A percentile compares a stretch with the other conserved stretches of the same genome.
These are phyloP conservation scores for Pelargonium myrrhifolium DNA, from an alignment of 441 rosid genomes.

Conservation along the genomic window DNA sequence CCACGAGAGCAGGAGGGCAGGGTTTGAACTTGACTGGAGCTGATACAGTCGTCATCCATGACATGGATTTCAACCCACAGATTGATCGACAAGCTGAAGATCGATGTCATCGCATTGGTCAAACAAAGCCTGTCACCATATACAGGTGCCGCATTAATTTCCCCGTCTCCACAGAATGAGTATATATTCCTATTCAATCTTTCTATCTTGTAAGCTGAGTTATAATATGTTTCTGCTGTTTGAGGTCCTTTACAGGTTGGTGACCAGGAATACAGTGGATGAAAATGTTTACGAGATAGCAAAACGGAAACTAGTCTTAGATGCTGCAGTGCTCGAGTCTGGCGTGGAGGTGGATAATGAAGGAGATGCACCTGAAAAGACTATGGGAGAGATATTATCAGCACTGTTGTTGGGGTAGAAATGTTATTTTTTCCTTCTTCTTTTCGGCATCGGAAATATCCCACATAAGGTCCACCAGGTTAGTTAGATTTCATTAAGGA, in stretches of 20 bases:
- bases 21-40: constrained; percentile 93
- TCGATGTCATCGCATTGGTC: constrained; percentile 94
- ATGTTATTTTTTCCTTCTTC: neutral
- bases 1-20: constrained; percentile 96
- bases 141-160: constrained; percentile 45
- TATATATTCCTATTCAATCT: neutral
- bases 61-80: constrained; percentile 97
- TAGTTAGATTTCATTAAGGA: too few relatives aligned
- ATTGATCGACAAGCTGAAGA: constrained; percentile 96
- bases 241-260: constrained; percentile 44
- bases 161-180: neutral
- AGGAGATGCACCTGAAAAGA: constrained; percentile 54
- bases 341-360: constrained; percentile 54
- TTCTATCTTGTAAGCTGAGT: neutral
- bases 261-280: constrained; percentile 83
- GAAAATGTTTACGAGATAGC: constrained; percentile 93
- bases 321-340: constrained; percentile 84
- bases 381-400: constrained; percentile 92
- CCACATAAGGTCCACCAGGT: too few relatives aligned
- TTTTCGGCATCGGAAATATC: neutral
- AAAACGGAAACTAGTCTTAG: constrained; percentile 67
- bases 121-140: constrained; percentile 78
- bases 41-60: constrained; percentile 80
- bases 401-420: constrained; percentile 63
- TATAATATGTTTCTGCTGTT: neutral